Evolutionary conservation across 2,329 filamentous ascomycete species (phyloP), one percentile per base, ranked within the genome.

Genomic region (Hymenoscyphus salicellus): DNA sequence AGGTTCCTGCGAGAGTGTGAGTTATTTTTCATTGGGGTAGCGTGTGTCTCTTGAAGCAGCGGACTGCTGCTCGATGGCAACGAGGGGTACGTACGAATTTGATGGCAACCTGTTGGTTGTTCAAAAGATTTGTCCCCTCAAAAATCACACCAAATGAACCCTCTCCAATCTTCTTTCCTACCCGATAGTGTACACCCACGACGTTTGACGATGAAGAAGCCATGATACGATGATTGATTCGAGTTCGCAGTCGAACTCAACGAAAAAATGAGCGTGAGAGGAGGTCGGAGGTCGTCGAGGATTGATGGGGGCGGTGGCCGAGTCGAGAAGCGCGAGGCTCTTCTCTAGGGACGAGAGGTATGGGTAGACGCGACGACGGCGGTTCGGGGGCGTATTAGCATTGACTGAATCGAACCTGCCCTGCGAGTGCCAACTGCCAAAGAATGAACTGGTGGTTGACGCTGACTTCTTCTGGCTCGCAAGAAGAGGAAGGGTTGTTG

Each of bases 131-230:
- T 76, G 93, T 98, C 72, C 95, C 95, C 80, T 98, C 95, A 76
- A 98, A 98, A 77, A 98, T 97, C 73, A 98, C 95, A 83, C 94
- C 94, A 76, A 98, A 98, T 46, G 93, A 97, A 70, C 94, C 94
- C 86, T 98, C 95, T 78, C 95, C 95, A 73, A 99, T 98, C 84
- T 99, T 99, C 87, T 98, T 98, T 74, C 95, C 95, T 71, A 99
- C 95, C 71, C 95, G 87, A 80, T 99, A 99, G 82, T 99, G 95
- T 72, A 99, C 95, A 77, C 95, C 95, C 75, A 98, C 95, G 72
- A 99, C 95, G 80, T 98, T 98, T 68, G 93, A 97, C 16, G 74
- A 75, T 59, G 74, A 76, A 58, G 74, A 76, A 49, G 74, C 72
- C 73, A 75, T 76, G 56, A 69, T 36, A 59, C 46, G n/a, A 52